Base-by-base conservation (phyloP, 2,329 filamentous ascomycete species). In the Diaporthe longicolla region DNA sequence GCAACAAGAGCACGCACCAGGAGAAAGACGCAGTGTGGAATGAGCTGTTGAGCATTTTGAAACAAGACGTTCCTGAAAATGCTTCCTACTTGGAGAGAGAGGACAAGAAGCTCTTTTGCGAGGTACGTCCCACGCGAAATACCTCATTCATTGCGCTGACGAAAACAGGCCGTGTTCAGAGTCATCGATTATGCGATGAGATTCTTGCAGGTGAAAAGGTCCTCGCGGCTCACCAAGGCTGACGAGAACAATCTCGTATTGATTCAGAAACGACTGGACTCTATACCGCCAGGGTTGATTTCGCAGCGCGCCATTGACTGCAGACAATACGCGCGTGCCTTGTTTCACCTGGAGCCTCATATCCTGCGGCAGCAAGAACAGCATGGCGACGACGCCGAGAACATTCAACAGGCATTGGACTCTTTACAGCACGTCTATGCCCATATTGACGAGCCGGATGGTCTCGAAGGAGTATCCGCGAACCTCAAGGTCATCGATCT, bases 371-470 rank as follows among this genome's bases (percentile, higher is more conserved):
- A 86, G 71, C 85, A 87, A 74, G 82, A 87, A 71, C 84, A 87
- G 40, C 79, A 82, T n/a, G 84, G 85, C 45, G 80, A 85, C 35
- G 86, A 87, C 0, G 82, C 85, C 1, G 86, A 87, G 2, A 88
- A 91, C 29, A 85, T 89, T n/a, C 87, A 93, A 70, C 87, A 90
- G 32, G 87, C 97, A 5, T 89, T 97, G 74, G 91, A 95, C 77
- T 91, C 92, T 75, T 86, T 99, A 32, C 96, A 98, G 80, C 92
- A 96, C 70, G 98, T 99, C 24, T 99, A 99, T 82, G 94, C 95
- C 1, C 94, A 98, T 78, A 98, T 99, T 75, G 97, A 99, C 79
- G 97, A 99, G 79, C 97, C 97, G 0, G 97, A 99, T 82, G 95
- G 96, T 1, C 92, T 99, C 45, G 95, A 98, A 81, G 97, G 97